Evolutionary conservation across 2,329 filamentous ascomycete species (phyloP).

Genomic region (Pezicula radicicola): DNA sequence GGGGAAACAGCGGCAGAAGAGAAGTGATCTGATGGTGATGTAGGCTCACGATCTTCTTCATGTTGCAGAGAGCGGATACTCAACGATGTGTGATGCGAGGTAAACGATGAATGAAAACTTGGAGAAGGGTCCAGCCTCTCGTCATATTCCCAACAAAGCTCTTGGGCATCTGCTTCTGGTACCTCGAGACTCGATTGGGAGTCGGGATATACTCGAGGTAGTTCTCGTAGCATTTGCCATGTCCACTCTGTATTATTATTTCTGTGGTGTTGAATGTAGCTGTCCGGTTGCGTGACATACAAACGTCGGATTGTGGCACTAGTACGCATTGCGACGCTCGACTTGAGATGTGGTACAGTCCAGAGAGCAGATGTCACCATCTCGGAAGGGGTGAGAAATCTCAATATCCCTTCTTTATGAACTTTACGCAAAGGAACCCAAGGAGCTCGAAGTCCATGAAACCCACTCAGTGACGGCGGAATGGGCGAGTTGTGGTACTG

Average conservation of each 20-base stretch:
- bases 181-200: slow-evolving; percentile 40
- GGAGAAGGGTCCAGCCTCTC: slow-evolving; percentile 57
- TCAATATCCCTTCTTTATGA: slow-evolving; percentile 68
- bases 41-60: slow-evolving; percentile 23
- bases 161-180: slow-evolving; percentile 58
- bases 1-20: slow-evolving; percentile 25
- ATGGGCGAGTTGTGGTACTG: slow-evolving; percentile 12
- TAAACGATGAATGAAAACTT: slow-evolving; percentile 43
- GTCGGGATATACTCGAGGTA: slow-evolving; percentile 55
- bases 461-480: slow-evolving; percentile 17
- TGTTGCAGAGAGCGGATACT: slow-evolving; percentile 40
- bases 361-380: slow-evolving; percentile 71
- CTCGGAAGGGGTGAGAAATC: slow-evolving; percentile 67
- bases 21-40: slow-evolving; percentile 26
- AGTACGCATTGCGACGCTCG: slow-evolving; percentile 71
- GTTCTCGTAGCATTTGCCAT: slow-evolving; percentile 65
- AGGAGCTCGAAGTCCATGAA: slow-evolving; percentile 55
- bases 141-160: slow-evolving; percentile 67
- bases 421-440: slow-evolving; percentile 78
- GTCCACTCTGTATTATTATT: slow-evolving; percentile 52
- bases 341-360: slow-evolving; percentile 67
- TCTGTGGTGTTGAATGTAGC: slow-evolving; percentile 63
- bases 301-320: slow-evolving; percentile 57
- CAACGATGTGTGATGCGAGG: slow-evolving; percentile 33
- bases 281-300: slow-evolving; percentile 72